Evolutionary conservation across 441 rosid species (phyloP), one percentile per base, ranked within the genome.

Genomic region (Manihot esculenta): DNA sequence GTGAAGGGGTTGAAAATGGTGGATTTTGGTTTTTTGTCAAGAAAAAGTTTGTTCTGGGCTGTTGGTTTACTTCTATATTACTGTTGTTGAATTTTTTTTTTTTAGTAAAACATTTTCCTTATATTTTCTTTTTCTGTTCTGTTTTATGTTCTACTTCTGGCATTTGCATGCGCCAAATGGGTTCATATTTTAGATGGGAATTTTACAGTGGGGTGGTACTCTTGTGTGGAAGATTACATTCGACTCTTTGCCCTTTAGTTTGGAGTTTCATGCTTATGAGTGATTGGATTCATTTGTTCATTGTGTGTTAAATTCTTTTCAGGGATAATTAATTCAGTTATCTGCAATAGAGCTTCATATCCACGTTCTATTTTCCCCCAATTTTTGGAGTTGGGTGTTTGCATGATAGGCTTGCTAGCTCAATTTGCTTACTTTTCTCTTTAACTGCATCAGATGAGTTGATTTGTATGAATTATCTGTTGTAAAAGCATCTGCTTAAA

Each of bases 101-200:
- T 10, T 30, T 70, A n/a, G 60, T 72, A n/a, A 23, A 53, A 27
- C 18, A n/a, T 35, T 33, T 35, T 2, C 2, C 44, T 6, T 74
- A 69, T 38, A 44, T 42, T 47, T 26, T 45, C 18, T 6, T 42
- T 10, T 59, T 68, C 20, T 64, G 18, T 44, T 48, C 60, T 65
- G 15, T 67, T 41, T 21, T 23, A 20, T 45, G 53, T 64, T 59
- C 69, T 18, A 9, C 41, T 70, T 67, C 17, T 64, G 74, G 79
- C 76, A 21, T 55, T 76, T 80, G 82, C 81, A 79, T 78, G 76
- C 66, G 64, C 69, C 72, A 49, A 41, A 18, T 70, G 23, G 69
- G 24, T 23, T 63, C 49, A 24, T 68, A 45, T 61, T 61, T 27
- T 35, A 21, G 41, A 3, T 41, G 20, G 30, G 13, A 54, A 30